Conservation (phyloP, 805 yeast species). For the Pichia californica region DNA sequence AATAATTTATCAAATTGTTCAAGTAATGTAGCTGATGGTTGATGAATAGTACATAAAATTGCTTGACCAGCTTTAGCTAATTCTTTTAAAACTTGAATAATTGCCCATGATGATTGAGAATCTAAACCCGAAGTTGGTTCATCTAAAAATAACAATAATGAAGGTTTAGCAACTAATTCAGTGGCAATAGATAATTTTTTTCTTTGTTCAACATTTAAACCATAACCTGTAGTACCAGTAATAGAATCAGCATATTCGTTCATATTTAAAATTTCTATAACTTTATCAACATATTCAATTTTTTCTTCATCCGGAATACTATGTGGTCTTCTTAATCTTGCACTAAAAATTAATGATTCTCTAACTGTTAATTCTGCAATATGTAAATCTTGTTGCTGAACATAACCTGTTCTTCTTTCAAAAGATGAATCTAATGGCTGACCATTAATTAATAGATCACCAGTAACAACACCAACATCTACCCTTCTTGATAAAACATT, state of each 20-base stretch:
- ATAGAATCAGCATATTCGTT: constrained; percentile 44
- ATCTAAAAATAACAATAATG: too few species aligned
- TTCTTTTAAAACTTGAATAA: constrained; percentile 43
- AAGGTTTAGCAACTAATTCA: too few species aligned
- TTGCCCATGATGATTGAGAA: constrained; percentile 56
- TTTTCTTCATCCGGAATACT: constrained; percentile 36
- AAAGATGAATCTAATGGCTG: constrained; percentile 42
- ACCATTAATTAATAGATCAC: constrained; percentile 52
- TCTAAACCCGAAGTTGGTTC: too few species aligned
- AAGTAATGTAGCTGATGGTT: constrained; percentile 42
- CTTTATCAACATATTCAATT: constrained; percentile 36
- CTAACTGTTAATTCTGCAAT: too few species aligned
- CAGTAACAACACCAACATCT: constrained; percentile 47
- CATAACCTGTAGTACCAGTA: constrained; percentile 40
- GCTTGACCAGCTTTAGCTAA: constrained; percentile 50
- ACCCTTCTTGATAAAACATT: constrained; percentile 47
- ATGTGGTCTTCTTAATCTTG: constrained; percentile 40
- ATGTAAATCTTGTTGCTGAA: too few species aligned
- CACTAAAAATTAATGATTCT: too few species aligned
- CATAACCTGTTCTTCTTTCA: constrained; percentile 49
- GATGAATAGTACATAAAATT: constrained; percentile 51
- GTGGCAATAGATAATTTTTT: too few species aligned
- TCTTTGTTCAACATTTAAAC: too few species aligned
- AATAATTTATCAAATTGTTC: constrained; percentile 35
- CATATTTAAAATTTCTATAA: constrained; percentile 36